phyloP scores from a whole-genome alignment of 2,329 filamentous ascomycete species.

The Ambrosiella beaveri region DNA sequence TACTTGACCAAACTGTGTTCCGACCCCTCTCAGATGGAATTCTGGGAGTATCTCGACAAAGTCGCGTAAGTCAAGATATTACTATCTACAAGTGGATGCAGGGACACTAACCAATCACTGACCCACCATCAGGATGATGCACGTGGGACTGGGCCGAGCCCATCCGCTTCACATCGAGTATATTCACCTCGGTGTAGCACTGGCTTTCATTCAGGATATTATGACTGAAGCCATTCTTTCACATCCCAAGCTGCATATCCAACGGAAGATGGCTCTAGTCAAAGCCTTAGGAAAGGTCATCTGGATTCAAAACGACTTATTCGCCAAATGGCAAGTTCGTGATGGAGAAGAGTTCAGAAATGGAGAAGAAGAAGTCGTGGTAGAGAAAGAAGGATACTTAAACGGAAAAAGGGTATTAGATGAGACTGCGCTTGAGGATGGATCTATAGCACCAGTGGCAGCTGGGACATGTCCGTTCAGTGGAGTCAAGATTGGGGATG shows the following conservation, averaged over 20 bases:
- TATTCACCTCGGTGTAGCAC: conserved; percentile 54
- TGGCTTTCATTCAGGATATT: conserved; percentile 62
- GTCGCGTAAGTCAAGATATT: conserved; percentile 40
- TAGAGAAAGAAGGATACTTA: conserved; percentile 47
- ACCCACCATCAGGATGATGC: conserved; percentile 44
- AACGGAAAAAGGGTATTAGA: conserved; percentile 43
- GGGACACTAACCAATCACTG: conserved; percentile 2
- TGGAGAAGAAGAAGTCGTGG: conserved; percentile 28
- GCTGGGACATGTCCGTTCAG: conserved; percentile 30
- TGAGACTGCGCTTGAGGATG: conserved; percentile 21
- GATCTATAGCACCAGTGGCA: conserved; percentile 29
- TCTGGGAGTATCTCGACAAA: conserved; percentile 73
- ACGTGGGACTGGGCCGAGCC: conserved; percentile 55
- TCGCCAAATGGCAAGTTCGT: conserved; percentile 62
- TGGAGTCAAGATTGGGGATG: conserved; percentile 23
- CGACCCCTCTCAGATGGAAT: conserved; percentile 57
- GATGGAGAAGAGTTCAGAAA: conserved; percentile 45
- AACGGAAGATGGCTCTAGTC: conserved; percentile 54
- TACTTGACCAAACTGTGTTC: conserved; percentile 60
- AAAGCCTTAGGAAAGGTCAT: conserved; percentile 67
- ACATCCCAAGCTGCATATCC: conserved; percentile 47
- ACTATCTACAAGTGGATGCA: not conserved
- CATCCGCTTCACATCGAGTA: conserved; percentile 67
- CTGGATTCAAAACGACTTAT: conserved; percentile 77
- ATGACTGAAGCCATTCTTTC: conserved; percentile 60